phyloP scores from a whole-genome alignment of 164 flowering plant species.

The Chloranthus sessilifolius region DNA sequence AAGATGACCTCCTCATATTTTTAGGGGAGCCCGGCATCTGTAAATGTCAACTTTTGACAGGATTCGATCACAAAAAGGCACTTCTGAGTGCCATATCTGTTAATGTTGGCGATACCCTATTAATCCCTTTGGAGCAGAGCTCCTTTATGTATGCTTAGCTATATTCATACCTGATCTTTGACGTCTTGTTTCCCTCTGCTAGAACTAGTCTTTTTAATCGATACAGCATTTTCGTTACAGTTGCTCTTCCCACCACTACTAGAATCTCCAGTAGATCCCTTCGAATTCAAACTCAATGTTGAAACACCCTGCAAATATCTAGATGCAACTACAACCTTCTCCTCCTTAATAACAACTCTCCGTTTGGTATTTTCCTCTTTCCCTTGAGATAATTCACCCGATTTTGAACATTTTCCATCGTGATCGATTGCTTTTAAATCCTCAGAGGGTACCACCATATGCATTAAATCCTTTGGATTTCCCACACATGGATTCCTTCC shows the following conservation, averaged over 20 bases:
- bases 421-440: constrained; percentile 23
- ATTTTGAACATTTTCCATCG: constrained; percentile 23
- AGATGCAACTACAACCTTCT: constrained; percentile 73
- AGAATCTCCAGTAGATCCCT: constrained; percentile 29
- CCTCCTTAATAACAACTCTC: constrained; percentile 78
- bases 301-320: constrained; percentile 79
- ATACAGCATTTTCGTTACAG: constrained; percentile 35
- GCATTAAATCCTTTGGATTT: constrained; percentile 89
- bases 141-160: too few species aligned
- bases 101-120: too few species aligned
- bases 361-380: constrained; percentile 34
- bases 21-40: too few species aligned
- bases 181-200: constrained; percentile 41
- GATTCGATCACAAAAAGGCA: too few species aligned
- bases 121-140: too few species aligned
- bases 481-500: constrained; percentile 84
- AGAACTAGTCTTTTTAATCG: constrained; percentile 24
- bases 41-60: too few species aligned
- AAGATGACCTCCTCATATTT: too few species aligned
- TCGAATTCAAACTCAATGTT: constrained; percentile 23
- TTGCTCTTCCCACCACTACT: constrained; percentile 19
- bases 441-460: constrained; percentile 59
- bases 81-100: too few species aligned
- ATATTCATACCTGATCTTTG: constrained; percentile 65
- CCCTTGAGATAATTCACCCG: constrained; percentile 20